Evolutionary conservation across 768 basidiomycete genomes (phyloP), one percentile per base, ranked within the genome.

Genomic region (Steccherinum ochraceum): DNA sequence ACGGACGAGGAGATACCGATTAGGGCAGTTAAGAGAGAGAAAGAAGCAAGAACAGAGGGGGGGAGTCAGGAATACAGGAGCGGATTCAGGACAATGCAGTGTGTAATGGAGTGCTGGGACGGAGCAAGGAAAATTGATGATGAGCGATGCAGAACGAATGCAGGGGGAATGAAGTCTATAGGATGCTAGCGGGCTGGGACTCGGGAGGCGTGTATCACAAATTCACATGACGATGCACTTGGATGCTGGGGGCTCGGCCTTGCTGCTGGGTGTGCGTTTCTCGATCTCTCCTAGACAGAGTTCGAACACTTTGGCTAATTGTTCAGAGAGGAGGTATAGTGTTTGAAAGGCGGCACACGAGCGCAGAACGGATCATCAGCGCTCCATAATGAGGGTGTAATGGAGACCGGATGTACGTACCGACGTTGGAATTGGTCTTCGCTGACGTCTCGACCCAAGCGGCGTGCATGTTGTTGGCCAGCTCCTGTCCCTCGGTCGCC

Each of bases 371-470:
- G 26, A 44, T 39, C 16, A 43, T 43, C 7, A 23, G 41, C 41
- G 41, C 41, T 43, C 7, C 41, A 49, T 19, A 23, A n/a, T 26
- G 16, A n/a, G 41, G 19, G 46, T 25, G 21, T 40, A 20, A 44
- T 24, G n/a, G 35, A 48, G 52, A 35, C 16, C 30, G 30, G 40
- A 44, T 24, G 24, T 40, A 85, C 93, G 68, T 60, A 93, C 93
- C 82, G 59, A 96, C 86, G 67, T 95, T 93, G 66, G 81, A 67
- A 58, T 92, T 89, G 52, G 80, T 75, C 76, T 89, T 89, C 27
- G 93, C 91, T 60, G 89, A 92, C 12, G 89, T 89, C 69, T 95
- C 93, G 40, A 94, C 75, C 73, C 84, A 94, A 3, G 85, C 86
- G 5, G 89, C 84, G 39, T 82, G 78, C 59, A 84, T 80, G 52